Evolutionary conservation across 2,329 filamentous ascomycete genomes (phyloP).

Genomic region (Fusarium domesticum): DNA sequence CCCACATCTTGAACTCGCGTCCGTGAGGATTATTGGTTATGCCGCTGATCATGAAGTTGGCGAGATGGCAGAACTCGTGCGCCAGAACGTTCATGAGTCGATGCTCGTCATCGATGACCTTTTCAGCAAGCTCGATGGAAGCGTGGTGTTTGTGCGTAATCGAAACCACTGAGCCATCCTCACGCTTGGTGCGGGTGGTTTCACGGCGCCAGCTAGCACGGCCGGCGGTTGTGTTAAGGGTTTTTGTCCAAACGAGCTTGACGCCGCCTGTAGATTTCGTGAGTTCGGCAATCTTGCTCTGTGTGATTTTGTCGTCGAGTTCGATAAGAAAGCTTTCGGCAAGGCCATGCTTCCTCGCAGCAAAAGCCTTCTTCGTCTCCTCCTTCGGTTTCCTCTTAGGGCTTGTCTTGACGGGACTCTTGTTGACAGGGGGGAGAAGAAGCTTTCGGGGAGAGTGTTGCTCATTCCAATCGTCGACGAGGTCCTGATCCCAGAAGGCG

Average conservation of each 20-base stretch:
- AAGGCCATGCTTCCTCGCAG: constrained; percentile 57
- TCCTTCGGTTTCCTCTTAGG: constrained; percentile 38
- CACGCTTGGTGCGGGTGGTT: constrained; percentile 40
- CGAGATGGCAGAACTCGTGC: constrained; percentile 93
- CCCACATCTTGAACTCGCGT: constrained; percentile 78
- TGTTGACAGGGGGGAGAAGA: constrained; percentile 29
- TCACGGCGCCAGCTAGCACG: constrained; percentile 70
- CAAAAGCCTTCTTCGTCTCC: constrained; percentile 57
- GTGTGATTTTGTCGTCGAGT: constrained; percentile 64
- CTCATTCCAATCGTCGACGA: constrained; percentile 63
- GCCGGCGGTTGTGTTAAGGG: constrained; percentile 76
- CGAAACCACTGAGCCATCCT: constrained; percentile 26
- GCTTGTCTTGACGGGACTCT: constrained; percentile 30
- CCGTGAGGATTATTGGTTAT: constrained; percentile 78
- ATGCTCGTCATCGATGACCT: constrained; percentile 75
- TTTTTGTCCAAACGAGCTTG: constrained; percentile 70
- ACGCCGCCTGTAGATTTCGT: constrained; percentile 66
- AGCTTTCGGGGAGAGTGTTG: constrained; percentile 53
- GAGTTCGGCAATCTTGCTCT: constrained; percentile 56
- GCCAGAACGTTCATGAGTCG: constrained; percentile 87
- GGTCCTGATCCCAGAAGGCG: constrained; percentile 57
- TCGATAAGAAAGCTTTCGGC: constrained; percentile 64
- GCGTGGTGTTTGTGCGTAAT: constrained; percentile 57
- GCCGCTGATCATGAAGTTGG: constrained; percentile 83
- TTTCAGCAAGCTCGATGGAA: constrained; percentile 82